Conservation (phyloP, 176 grass and related monocot species). For the Panicum miliaceum region DNA sequence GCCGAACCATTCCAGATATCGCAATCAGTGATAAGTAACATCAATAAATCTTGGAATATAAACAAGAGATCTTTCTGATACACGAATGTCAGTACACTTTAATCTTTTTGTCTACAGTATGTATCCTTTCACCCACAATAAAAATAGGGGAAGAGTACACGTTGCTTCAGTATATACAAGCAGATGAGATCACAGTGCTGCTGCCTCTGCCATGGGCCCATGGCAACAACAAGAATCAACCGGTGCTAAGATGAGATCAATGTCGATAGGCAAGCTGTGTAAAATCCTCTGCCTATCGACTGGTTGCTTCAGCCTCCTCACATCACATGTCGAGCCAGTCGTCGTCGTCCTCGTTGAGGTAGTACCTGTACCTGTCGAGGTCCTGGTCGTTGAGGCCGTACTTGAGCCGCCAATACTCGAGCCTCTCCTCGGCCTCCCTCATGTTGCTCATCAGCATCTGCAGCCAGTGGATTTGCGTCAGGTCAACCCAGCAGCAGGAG, state of each 20-base stretch:
- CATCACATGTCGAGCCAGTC: slow-evolving; percentile 51
- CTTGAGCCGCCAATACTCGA: slow-evolving; percentile 52
- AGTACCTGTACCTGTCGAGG: slow-evolving; percentile 42
- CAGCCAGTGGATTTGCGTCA: neutral
- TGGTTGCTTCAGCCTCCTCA: neutral
- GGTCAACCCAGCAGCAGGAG: neutral
- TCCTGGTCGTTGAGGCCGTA: slow-evolving; percentile 52
- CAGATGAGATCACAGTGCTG: slow-evolving; percentile 2
- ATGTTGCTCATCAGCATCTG: slow-evolving; percentile 49
- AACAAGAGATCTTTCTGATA: neutral
- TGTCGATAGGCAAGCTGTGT: neutral
- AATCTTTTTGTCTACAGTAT: neutral
- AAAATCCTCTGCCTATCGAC: neutral
- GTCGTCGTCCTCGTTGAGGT: slow-evolving; percentile 38
- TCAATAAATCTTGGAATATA: too few relatives aligned
- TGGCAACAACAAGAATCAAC: neutral
- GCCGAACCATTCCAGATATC: neutral
- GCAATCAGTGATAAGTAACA: neutral
- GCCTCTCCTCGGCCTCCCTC: slow-evolving; percentile 50
- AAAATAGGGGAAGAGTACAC: slow-evolving; percentile 31
- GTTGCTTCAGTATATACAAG: neutral
- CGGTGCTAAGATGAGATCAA: neutral
- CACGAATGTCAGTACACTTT: neutral
- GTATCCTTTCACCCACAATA: slow-evolving; percentile 3
- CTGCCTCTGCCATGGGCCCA: neutral